Percentiles rank a stretch among this genome's conserved stretches.
These are phyloP conservation scores for Saccharomycopsis oosterbeekiorum DNA, from an alignment of 805 yeast genomes.

Conservation along the genomic window DNA sequence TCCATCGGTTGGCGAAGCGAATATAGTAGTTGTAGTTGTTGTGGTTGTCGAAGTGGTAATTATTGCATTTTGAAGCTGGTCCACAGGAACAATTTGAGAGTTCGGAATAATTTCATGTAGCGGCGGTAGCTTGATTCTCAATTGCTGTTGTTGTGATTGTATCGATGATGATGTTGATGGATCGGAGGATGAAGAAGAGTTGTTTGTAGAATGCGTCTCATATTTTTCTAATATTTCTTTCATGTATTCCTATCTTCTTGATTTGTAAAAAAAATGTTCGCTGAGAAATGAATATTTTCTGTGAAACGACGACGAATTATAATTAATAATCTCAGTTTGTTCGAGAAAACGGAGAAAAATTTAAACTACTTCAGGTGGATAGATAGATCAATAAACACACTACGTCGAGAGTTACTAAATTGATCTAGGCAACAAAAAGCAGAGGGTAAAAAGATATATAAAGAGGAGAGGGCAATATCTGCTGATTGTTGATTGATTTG, in stretches of 20 bases:
- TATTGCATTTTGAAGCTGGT: neutral
- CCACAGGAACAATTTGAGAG: neutral
- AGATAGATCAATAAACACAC: no score
- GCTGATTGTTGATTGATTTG: no score
- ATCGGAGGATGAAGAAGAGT: neutral
- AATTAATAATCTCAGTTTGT: no score
- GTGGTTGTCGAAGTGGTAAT: neutral
- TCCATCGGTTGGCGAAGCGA: neutral
- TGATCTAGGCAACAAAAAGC: no score
- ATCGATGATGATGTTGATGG: neutral
- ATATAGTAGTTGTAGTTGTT: neutral
- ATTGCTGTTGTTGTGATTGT: neutral
- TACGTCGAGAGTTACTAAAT: no score
- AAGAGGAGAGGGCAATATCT: no score
- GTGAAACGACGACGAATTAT: no score
- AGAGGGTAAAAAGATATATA: no score
- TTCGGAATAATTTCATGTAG: slow-evolving; percentile 4
- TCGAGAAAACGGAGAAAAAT: no score
- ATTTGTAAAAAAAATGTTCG: no score
- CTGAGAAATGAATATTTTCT: no score
- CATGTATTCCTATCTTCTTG: neutral
- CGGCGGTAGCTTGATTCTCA: neutral
- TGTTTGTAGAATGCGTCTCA: neutral
- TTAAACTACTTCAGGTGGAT: no score
- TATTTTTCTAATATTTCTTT: neutral